These are phyloP conservation scores for Fistulifera pelliculosa DNA, from an alignment of 108 stramenopile species.

Conservation along the genomic window DNA sequence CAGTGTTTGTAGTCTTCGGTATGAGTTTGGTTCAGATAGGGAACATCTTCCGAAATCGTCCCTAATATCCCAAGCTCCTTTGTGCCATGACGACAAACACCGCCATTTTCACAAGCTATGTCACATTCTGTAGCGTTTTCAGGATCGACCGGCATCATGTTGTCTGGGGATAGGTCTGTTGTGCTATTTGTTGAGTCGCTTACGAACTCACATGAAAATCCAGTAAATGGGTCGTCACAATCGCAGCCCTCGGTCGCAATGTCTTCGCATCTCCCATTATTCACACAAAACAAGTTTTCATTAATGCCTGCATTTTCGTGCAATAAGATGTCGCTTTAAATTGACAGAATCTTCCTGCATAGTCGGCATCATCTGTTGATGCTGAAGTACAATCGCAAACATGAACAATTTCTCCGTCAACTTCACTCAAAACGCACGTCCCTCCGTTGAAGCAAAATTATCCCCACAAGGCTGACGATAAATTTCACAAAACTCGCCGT, in stretches of 20 bases:
- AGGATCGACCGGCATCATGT: too few relatives aligned
- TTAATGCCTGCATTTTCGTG: slow-evolving; percentile 4
- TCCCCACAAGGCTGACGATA: slow-evolving; percentile 23
- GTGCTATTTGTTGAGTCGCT: background rate
- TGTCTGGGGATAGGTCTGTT: background rate
- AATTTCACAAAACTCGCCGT: slow-evolving; percentile 30
- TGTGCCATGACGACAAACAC: slow-evolving; percentile 25
- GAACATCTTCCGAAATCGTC: background rate
- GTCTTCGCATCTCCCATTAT: slow-evolving; percentile 3
- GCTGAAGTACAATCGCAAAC: slow-evolving; percentile 45
- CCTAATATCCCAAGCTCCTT: slow-evolving; percentile 21
- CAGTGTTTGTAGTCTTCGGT: slow-evolving; percentile 39
- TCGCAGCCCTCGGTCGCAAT: slow-evolving; percentile 12
- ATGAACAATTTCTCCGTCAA: slow-evolving; percentile 12
- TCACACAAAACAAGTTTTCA: slow-evolving; percentile 15
- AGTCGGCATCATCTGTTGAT: slow-evolving; percentile 1
- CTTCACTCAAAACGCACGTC: slow-evolving; percentile 10
- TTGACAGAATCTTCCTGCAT: slow-evolving; percentile 11
- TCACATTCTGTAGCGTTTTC: slow-evolving; percentile 8
- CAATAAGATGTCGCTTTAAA: slow-evolving; percentile 11
- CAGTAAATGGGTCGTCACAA: slow-evolving; percentile 25
- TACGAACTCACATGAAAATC: slow-evolving; percentile 27
- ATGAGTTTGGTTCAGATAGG: slow-evolving; percentile 10
- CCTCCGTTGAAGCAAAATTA: slow-evolving; percentile 33
- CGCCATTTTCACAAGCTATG: slow-evolving; percentile 24